phyloP scores from a whole-genome alignment of 805 yeast genomes.

The Yarrowia divulgata region DNA sequence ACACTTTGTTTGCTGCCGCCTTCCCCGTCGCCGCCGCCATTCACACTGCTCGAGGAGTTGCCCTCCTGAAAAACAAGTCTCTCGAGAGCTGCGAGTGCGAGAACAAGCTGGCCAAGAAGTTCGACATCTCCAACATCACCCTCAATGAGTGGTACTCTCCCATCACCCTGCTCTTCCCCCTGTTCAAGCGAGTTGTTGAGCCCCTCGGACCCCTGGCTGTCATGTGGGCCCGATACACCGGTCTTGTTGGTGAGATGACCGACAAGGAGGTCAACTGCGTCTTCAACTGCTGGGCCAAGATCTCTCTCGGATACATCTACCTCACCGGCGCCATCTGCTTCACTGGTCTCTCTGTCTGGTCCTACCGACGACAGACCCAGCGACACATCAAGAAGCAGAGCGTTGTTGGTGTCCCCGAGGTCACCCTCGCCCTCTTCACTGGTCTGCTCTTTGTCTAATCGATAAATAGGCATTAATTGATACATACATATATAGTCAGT shows the following conservation, averaged over 20 bases:
- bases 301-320: constrained; percentile 37
- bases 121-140: constrained; percentile 31
- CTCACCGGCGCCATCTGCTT: constrained; percentile 35
- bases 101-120: constrained; percentile 37
- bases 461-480: constrained; percentile 37
- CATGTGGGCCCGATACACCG: constrained; percentile 39
- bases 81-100: constrained; percentile 26
- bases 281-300: constrained; percentile 36
- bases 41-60: constrained; percentile 38
- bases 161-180: constrained; percentile 35
- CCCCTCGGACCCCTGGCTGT: constrained; percentile 35
- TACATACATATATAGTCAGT: constrained; percentile 36
- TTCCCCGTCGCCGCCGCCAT: constrained; percentile 34
- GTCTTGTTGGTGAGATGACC: constrained; percentile 28
- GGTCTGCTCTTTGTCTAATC: constrained; percentile 38
- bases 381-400: constrained; percentile 31
- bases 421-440: constrained; percentile 34
- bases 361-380: constrained; percentile 37
- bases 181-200: constrained; percentile 35
- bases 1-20: constrained; percentile 33
- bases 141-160: constrained; percentile 38
- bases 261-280: constrained; percentile 35
- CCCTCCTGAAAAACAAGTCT: constrained; percentile 31
- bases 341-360: constrained; percentile 33
- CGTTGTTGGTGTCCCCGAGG: constrained; percentile 34